Evolutionary conservation across 1,284 basidiomycete species (phyloP).

Genomic region (Sanghuangporus baumii): DNA sequence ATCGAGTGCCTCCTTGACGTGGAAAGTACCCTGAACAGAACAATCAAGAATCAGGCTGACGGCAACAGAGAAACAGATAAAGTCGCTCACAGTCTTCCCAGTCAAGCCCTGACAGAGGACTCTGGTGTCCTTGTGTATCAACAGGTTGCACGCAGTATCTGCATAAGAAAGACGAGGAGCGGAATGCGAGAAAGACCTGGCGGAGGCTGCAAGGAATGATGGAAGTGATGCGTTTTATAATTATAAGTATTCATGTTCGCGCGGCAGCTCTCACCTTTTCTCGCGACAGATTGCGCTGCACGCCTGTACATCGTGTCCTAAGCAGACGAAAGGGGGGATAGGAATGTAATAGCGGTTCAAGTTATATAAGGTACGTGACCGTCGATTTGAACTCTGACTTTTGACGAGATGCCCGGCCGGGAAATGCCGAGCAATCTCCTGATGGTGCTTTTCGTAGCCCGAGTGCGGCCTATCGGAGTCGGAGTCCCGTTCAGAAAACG

Average conservation of each 20-base stretch:
- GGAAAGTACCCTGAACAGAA: constrained; percentile 93
- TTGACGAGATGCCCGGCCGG: not conserved
- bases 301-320: constrained; percentile 47
- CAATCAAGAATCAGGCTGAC: not conserved
- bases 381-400: not conserved
- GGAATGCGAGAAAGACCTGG: constrained; percentile 75
- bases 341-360: not conserved
- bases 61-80: not conserved
- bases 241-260: not conserved
- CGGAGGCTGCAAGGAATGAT: constrained; percentile 37
- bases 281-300: constrained; percentile 49
- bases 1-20: constrained; percentile 88
- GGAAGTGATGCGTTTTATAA: constrained; percentile 28
- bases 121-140: constrained; percentile 92
- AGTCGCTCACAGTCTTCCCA: constrained; percentile 83
- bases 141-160: constrained; percentile 87
- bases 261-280: constrained; percentile 40
- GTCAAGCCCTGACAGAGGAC: constrained; percentile 94
- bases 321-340: not conserved
- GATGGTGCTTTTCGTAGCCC: not conserved
- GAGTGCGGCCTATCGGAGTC: not conserved
- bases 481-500: not conserved
- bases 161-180: constrained; percentile 71
- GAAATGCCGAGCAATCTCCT: not conserved
- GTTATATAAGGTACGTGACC: not conserved